Percentiles rank a stretch among this genome's conserved stretches.
These are phyloP conservation scores for Sporobolus alterniflorus DNA, from an alignment of 202 grass and related monocot species.

Conservation along the genomic window DNA sequence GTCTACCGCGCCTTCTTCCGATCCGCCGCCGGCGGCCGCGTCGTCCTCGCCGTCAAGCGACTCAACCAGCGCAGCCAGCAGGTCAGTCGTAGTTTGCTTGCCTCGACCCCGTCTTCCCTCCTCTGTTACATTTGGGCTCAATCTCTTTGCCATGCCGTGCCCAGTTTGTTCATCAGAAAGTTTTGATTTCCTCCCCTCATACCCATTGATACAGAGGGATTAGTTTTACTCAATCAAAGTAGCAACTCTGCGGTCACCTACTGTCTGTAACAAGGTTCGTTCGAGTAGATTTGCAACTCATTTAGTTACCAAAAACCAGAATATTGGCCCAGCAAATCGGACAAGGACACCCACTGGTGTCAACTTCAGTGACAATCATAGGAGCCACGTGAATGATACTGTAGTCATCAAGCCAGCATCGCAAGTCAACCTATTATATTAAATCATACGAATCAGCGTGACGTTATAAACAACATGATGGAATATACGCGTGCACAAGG, in stretches of 20 bases:
- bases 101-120: not conserved
- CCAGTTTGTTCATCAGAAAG: not conserved
- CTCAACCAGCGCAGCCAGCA: conserved; percentile 82
- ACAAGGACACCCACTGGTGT: conserved; percentile 35
- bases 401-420: conserved; percentile 15
- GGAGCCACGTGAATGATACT: conserved; percentile 16
- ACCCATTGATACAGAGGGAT: too few relatives aligned
- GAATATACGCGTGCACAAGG: too few relatives aligned
- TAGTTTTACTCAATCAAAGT: too few relatives aligned
- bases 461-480: not conserved
- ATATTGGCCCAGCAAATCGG: conserved; percentile 24
- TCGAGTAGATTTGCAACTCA: not conserved
- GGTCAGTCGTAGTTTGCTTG: too few relatives aligned
- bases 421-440: conserved; percentile 39
- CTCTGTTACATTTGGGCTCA: not conserved
- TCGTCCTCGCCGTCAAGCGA: conserved; percentile 85
- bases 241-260: too few relatives aligned
- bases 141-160: not conserved
- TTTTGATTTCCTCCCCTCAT: not conserved
- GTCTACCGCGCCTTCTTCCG: conserved; percentile 89
- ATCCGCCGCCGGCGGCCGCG: conserved; percentile 34
- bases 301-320: not conserved
- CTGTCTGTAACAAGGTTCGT: not conserved
- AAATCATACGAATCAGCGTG: conserved; percentile 12
- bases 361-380: conserved; percentile 22